Base-by-base conservation (phyloP, 106 monocot species). In the Platanthera zijinensis region DNA sequence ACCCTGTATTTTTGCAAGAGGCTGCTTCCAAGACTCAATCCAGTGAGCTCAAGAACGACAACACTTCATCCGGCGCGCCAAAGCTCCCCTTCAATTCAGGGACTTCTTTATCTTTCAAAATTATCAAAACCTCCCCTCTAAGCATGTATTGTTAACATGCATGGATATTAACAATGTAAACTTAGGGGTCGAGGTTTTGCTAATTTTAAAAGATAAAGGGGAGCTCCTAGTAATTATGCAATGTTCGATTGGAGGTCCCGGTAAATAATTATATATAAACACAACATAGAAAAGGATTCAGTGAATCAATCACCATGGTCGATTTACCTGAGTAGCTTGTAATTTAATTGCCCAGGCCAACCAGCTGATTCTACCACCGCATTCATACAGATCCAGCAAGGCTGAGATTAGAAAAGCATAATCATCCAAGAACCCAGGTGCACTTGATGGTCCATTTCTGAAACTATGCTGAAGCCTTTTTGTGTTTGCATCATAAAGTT, bases 381-480 rank as follows among this genome's bases (percentile, higher is more conserved):
- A 90, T 80, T 96, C 96, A 80, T 85, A 96, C 9, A 96, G 86
- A 83, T 96, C 96, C n/a, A 96, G 79, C 77, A 96, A 84, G 6
- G 90, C 92, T n/a, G 84, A 84, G 47, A 96, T 96, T 18, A 96
- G 80, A 72, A 96, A 96, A 15, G 96, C 96, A 80, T 96, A 93
- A 83, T 96, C 96, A 81, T 96, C 96, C 19, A 96, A 83, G 75
- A 96, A 96, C n/a, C 96, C 96, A 74, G 96, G 92, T 79, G 90
- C 93, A 83, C 85, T 96, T 74, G 96, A 92, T 73, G 96, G 96
- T 19, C 92, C 96, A 84, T 93, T 93, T 77, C 96, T 75, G 71
- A 87, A 96, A 53, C 96, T 89, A 72, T 93, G 96, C 46, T 79
- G 72, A 50, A 96, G 79, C 74, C 89, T 83, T 17, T 83, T 76